Evolutionary conservation across 2,329 filamentous ascomycete species (phyloP).

Genomic region (Aspergillus persii): DNA sequence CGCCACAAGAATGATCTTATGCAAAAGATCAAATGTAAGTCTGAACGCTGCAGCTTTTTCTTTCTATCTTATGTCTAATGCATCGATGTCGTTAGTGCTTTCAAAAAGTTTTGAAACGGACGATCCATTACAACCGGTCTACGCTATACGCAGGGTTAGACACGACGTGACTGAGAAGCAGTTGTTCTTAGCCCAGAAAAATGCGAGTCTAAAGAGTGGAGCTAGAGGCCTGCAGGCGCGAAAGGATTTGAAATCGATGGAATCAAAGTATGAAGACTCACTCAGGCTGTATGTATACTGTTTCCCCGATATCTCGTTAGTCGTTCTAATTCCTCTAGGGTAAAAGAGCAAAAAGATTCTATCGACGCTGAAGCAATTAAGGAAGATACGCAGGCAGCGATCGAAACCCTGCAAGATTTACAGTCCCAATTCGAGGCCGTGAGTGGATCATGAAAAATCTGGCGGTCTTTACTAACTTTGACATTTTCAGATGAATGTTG

Average conservation of each 20-base stretch:
- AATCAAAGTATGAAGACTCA: constrained; percentile 64
- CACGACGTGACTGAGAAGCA: constrained; percentile 62
- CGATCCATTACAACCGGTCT: constrained; percentile 59
- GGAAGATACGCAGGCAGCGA: constrained; percentile 66
- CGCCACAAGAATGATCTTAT: constrained; percentile 53
- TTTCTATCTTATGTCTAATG: not conserved
- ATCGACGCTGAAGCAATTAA: constrained; percentile 59
- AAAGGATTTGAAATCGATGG: constrained; percentile 69
- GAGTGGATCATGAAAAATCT: constrained; percentile 4
- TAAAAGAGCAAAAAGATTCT: constrained; percentile 54
- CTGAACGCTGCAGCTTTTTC: not conserved
- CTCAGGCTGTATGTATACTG: constrained; percentile 46
- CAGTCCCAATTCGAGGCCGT: constrained; percentile 66
- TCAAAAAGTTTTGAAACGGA: constrained; percentile 58
- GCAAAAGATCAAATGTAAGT: constrained; percentile 59
- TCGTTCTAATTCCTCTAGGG: constrained; percentile 16
- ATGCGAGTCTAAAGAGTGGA: constrained; percentile 71
- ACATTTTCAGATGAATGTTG: constrained; percentile 49
- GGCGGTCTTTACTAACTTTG: constrained; percentile 8
- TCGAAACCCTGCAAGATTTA: constrained; percentile 66
- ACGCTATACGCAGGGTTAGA: constrained; percentile 60
- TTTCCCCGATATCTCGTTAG: not conserved
- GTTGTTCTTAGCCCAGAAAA: constrained; percentile 68
- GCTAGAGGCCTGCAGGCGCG: constrained; percentile 71
- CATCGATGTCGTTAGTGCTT: constrained; percentile 44